These are phyloP conservation scores for Leersia perrieri DNA, from an alignment of 176 grass and related monocot species.

Conservation along the genomic window DNA sequence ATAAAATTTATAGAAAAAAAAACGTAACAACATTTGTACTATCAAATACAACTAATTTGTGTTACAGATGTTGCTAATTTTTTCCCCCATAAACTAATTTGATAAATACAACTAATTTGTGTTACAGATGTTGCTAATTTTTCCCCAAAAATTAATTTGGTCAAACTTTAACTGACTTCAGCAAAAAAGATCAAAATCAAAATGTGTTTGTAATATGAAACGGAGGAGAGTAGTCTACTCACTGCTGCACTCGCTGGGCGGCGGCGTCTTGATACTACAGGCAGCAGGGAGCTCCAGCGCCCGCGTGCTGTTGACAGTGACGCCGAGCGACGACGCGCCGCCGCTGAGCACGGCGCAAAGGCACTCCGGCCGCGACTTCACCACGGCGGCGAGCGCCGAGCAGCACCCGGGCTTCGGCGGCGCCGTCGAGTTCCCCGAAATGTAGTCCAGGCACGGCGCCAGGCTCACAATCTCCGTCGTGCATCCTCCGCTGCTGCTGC, in stretches of 20 bases:
- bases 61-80: too few relatives aligned
- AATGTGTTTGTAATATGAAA: too few relatives aligned
- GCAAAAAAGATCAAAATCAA: too few relatives aligned
- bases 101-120: too few relatives aligned
- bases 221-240: background rate
- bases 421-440: conserved; percentile 39
- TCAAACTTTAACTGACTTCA: too few relatives aligned
- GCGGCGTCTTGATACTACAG: conserved; percentile 49
- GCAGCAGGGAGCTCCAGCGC: conserved; percentile 48
- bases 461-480: conserved; percentile 39
- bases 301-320: conserved; percentile 50
- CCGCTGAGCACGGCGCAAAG: conserved; percentile 52
- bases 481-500: conserved; percentile 24
- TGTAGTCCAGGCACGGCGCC: conserved; percentile 49
- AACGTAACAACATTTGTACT: too few relatives aligned
- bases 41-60: too few relatives aligned
- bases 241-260: conserved; percentile 48
- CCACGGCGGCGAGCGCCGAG: conserved; percentile 41
- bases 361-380: conserved; percentile 44
- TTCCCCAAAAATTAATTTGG: too few relatives aligned
- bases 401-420: conserved; percentile 58
- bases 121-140: too few relatives aligned
- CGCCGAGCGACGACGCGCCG: conserved; percentile 39
- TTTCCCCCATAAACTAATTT: too few relatives aligned
- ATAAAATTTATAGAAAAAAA: too few relatives aligned